These are phyloP conservation scores for Irpex rosettiformis DNA, from an alignment of 1,284 basidiomycete genomes.

Conservation along the genomic window DNA sequence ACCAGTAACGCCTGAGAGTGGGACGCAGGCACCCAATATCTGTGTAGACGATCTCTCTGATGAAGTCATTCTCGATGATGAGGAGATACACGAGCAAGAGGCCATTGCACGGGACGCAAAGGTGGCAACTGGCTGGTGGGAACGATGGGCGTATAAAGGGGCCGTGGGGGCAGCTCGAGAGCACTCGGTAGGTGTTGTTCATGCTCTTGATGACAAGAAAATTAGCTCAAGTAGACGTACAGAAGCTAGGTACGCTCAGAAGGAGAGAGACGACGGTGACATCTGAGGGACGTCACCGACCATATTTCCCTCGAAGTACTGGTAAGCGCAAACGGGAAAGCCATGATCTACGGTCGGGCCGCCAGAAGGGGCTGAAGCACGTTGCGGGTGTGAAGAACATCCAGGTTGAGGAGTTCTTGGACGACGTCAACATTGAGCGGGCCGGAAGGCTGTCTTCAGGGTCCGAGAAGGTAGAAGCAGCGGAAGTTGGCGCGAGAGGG, in stretches of 20 bases:
- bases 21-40: slow-evolving; percentile 18
- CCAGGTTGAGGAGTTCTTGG: slow-evolving; percentile 2
- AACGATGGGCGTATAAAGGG: slow-evolving; percentile 42
- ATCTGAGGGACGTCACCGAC: slow-evolving; percentile 35
- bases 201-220: background rate
- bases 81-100: slow-evolving; percentile 16
- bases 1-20: slow-evolving; percentile 26
- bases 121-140: slow-evolving; percentile 60
- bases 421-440: slow-evolving; percentile 17
- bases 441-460: slow-evolving; percentile 18
- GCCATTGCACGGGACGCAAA: slow-evolving; percentile 33
- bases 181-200: slow-evolving; percentile 23
- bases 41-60: slow-evolving; percentile 17
- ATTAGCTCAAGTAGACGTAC: slow-evolving; percentile 4
- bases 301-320: slow-evolving; percentile 17
- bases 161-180: slow-evolving; percentile 11
- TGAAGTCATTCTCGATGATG: slow-evolving; percentile 18
- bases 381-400: background rate
- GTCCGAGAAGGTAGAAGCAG: slow-evolving; percentile 16
- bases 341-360: slow-evolving; percentile 24
- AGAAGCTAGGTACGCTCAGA: slow-evolving; percentile 33
- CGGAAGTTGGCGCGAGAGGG: slow-evolving; percentile 17
- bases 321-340: slow-evolving; percentile 19
- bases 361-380: slow-evolving; percentile 19
- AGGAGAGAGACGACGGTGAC: slow-evolving; percentile 47